Evolutionary conservation across 805 yeast genomes (phyloP).

Genomic region (Lipomyces sp.): DNA sequence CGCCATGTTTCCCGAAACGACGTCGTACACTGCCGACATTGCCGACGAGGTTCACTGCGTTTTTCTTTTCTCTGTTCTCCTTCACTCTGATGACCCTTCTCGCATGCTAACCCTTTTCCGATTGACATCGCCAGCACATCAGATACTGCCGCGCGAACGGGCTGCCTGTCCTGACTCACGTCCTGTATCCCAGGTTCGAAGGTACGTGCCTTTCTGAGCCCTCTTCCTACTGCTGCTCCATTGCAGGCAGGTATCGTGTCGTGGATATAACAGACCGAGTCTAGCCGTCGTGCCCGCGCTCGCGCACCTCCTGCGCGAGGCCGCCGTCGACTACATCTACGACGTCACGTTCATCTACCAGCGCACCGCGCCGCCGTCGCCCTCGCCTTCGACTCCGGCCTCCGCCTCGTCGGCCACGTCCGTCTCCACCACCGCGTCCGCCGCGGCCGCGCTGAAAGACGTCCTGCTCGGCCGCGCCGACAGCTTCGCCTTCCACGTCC

Average conservation of each 20-base stretch:
- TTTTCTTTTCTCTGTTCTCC: not conserved
- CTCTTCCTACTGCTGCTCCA: not conserved
- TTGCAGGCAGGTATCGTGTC: too few relatives aligned
- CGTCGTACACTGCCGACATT: constrained; percentile 47
- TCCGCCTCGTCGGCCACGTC: too few relatives aligned
- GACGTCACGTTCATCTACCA: constrained; percentile 54
- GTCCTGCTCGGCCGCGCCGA: constrained; percentile 10
- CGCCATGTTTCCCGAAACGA: constrained; percentile 75
- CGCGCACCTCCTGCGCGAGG: constrained; percentile 31
- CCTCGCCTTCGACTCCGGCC: constrained; percentile 21
- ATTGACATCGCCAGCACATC: constrained; percentile 44
- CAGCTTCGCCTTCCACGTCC: constrained; percentile 23
- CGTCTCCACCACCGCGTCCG: constrained; percentile 15
- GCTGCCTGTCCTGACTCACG: constrained; percentile 56
- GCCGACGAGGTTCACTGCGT: constrained; percentile 46
- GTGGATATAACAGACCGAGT: too few relatives aligned
- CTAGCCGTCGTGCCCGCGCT: constrained; percentile 34
- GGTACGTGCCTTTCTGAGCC: constrained; percentile 41
- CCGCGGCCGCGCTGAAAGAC: constrained; percentile 4
- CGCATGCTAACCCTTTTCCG: not conserved
- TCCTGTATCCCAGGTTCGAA: constrained; percentile 72
- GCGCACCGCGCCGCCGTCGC: constrained; percentile 9
- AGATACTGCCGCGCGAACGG: constrained; percentile 54
- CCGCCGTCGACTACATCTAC: constrained; percentile 41
- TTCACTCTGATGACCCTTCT: not conserved